phyloP scores from a whole-genome alignment of 805 yeast genomes.

The Kluyveromyces wickerhamii region DNA sequence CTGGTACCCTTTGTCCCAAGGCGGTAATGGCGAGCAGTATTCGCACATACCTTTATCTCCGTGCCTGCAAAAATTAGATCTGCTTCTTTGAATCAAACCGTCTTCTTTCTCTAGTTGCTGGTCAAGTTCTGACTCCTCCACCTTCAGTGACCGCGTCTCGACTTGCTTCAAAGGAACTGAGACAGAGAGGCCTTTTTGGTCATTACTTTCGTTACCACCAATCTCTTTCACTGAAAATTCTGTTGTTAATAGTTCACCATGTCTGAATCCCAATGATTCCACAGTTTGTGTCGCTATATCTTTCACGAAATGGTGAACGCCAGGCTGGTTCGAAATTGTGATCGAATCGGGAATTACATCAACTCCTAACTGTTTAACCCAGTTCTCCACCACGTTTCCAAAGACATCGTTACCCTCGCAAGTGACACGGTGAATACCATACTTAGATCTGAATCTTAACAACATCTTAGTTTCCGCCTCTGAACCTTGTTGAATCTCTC shows the following conservation, averaged over 20 bases:
- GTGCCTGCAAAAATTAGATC: constrained; percentile 67
- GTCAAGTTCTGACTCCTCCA: constrained; percentile 62
- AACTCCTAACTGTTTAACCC: constrained; percentile 21
- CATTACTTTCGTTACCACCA: neutral
- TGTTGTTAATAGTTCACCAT: constrained; percentile 53
- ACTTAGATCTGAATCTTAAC: constrained; percentile 72
- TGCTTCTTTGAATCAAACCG: constrained; percentile 65
- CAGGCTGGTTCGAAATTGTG: constrained; percentile 22
- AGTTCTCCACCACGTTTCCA: constrained; percentile 35
- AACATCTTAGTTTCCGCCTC: constrained; percentile 43
- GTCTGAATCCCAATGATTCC: constrained; percentile 41
- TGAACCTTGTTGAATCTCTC: too few relatives aligned
- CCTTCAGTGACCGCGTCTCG: constrained; percentile 11
- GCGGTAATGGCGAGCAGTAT: constrained; percentile 90
- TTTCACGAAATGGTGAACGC: constrained; percentile 21
- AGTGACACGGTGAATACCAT: constrained; percentile 69
- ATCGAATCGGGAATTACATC: constrained; percentile 22
- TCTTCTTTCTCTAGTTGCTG: constrained; percentile 50
- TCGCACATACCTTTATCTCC: constrained; percentile 97
- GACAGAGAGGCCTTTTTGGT: neutral
- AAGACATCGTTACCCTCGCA: constrained; percentile 42
- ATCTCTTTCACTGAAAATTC: constrained; percentile 25
- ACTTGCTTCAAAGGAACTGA: constrained; percentile 3
- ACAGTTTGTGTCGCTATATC: constrained; percentile 26
- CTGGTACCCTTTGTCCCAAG: constrained; percentile 80